Percentiles rank a stretch among this genome's conserved stretches.
Evolutionary conservation across 768 basidiomycete genomes (phyloP).

Genomic region (Pleurotus tuber-regium): DNA sequence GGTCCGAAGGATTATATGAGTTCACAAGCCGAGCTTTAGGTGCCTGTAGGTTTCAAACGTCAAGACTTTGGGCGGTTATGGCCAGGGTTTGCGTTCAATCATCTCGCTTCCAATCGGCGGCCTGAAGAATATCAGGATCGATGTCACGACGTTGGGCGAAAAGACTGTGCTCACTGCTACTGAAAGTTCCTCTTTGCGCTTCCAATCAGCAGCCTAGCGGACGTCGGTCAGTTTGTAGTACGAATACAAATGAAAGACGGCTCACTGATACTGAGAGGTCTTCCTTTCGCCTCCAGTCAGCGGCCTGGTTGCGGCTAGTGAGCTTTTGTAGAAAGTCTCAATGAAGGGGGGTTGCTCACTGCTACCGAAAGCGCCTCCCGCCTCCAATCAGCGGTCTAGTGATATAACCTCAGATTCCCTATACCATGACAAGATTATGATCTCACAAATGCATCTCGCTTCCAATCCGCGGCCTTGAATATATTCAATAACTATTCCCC

Average conservation of each 20-base stretch:
- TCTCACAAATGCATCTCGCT: not conserved
- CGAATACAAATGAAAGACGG: too few relatives aligned
- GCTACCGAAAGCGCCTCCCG: conserved; percentile 1
- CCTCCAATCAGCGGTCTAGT: conserved; percentile 1
- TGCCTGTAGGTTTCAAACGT: too few relatives aligned
- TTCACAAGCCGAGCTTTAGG: not conserved
- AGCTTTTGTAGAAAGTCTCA: too few relatives aligned
- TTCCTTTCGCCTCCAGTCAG: not conserved
- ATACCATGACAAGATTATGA: not conserved
- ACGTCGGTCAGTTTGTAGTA: not conserved
- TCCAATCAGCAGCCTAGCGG: not conserved
- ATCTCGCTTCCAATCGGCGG: not conserved
- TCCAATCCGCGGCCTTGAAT: not conserved
- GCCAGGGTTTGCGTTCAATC: not conserved
- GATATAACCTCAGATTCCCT: not conserved
- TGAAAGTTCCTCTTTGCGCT: not conserved
- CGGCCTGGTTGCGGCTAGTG: too few relatives aligned
- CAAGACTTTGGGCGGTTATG: not conserved
- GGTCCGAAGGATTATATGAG: not conserved
- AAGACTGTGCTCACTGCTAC: not conserved
- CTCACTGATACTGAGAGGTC: too few relatives aligned
- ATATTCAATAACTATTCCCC: not conserved
- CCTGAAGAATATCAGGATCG: not conserved
- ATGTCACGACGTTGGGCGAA: not conserved
- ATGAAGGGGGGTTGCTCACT: too few relatives aligned